phyloP scores from a whole-genome alignment of 176 grass and related monocot species.

The Bonia amplexicaulis region DNA sequence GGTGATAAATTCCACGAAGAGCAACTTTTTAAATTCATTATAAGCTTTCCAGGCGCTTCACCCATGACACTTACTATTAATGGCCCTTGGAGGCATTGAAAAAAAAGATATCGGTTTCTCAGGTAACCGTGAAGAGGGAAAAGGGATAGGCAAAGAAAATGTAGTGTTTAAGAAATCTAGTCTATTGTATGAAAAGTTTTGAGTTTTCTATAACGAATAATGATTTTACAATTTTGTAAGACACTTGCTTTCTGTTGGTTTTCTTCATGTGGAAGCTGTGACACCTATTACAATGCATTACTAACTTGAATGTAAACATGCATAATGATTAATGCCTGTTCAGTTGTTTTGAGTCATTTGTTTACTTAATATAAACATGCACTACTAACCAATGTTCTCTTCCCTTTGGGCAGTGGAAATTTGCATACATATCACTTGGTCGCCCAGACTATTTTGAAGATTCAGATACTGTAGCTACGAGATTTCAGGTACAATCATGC shows the following conservation, averaged over 20 bases:
- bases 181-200: neutral
- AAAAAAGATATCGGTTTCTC: neutral
- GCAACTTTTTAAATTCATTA: neutral
- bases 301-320: conserved; percentile 9
- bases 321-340: neutral
- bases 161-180: neutral
- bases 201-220: neutral
- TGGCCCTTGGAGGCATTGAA: neutral
- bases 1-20: neutral
- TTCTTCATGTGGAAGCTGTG: conserved; percentile 8
- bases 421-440: conserved; percentile 91
- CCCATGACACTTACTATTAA: neutral
- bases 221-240: neutral
- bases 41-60: neutral
- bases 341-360: neutral
- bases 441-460: conserved; percentile 98
- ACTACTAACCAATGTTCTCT: conserved; percentile 6
- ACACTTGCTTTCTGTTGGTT: neutral
- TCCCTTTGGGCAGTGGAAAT: conserved; percentile 73
- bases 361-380: neutral
- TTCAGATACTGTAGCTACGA: conserved; percentile 62
- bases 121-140: neutral
- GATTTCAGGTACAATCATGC: conserved; percentile 70
- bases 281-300: neutral
- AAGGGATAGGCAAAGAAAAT: neutral